Conservation (phyloP, 1,284 basidiomycete genomes). For the Tranzscheliella williamsii region DNA sequence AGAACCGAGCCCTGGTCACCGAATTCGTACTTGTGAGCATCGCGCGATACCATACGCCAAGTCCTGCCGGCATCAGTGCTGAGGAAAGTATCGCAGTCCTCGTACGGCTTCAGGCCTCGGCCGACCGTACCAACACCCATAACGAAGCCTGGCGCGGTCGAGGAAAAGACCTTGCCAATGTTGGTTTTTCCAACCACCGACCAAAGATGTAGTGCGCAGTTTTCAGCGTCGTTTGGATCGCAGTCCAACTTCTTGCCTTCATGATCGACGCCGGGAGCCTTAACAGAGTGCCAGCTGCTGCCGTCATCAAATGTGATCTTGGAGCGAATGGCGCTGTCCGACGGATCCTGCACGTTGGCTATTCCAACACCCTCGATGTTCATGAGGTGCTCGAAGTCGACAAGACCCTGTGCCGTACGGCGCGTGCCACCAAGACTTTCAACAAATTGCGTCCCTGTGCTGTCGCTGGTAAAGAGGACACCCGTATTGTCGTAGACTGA, state of each 20-base stretch:
- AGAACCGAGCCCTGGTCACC: slow-evolving; percentile 84
- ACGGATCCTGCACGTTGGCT: slow-evolving; percentile 77
- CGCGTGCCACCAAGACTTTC: slow-evolving; percentile 87
- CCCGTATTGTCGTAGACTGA: slow-evolving; percentile 70
- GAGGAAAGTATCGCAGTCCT: slow-evolving; percentile 90
- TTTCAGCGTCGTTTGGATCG: slow-evolving; percentile 66
- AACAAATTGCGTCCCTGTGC: slow-evolving; percentile 93
- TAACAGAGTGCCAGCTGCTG: slow-evolving; percentile 75
- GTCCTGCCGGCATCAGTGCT: slow-evolving; percentile 84
- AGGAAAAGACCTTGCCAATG: slow-evolving; percentile 88
- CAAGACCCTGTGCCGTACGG: slow-evolving; percentile 80
- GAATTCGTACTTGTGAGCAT: slow-evolving; percentile 92
- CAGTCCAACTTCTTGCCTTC: slow-evolving; percentile 72
- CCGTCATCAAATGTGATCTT: slow-evolving; percentile 91
- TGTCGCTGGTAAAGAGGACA: slow-evolving; percentile 90
- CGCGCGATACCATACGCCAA: slow-evolving; percentile 77
- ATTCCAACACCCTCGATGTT: slow-evolving; percentile 92
- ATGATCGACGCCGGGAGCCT: slow-evolving; percentile 69
- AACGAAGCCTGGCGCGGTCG: slow-evolving; percentile 86
- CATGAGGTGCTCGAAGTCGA: slow-evolving; percentile 89
- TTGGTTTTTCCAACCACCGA: slow-evolving; percentile 90
- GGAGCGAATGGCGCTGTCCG: slow-evolving; percentile 71
- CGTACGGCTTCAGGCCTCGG: slow-evolving; percentile 72
- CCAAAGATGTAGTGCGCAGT: slow-evolving; percentile 85
- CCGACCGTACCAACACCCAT: slow-evolving; percentile 94